Conservation (phyloP, 2,329 filamentous ascomycete species). For the Albifimbria verrucaria region DNA sequence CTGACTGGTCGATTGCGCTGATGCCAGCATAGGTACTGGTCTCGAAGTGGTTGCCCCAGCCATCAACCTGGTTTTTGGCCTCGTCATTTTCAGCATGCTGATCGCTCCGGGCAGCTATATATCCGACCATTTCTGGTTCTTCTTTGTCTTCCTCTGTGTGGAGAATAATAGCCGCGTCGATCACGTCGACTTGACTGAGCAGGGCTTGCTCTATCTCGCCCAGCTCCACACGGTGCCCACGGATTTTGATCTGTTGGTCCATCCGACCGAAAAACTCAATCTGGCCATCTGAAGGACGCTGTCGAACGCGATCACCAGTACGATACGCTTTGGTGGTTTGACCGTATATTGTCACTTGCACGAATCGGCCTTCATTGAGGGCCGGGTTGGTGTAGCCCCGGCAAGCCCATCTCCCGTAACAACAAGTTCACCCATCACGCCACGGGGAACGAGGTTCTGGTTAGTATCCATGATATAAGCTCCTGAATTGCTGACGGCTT, state of each 20-base stretch:
- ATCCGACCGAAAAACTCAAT: conserved; percentile 10
- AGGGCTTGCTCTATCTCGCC: conserved; percentile 11
- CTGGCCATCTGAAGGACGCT: conserved; percentile 3
- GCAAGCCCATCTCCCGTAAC: conserved; percentile 14
- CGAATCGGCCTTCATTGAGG: conserved; percentile 9
- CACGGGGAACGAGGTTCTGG: conserved; percentile 11
- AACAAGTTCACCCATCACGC: conserved; percentile 14
- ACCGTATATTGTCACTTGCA: conserved; percentile 5
- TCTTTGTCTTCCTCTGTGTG: background rate
- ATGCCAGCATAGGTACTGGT: conserved; percentile 1
- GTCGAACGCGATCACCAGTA: conserved; percentile 10
- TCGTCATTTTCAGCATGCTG: background rate
- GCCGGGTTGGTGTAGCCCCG: conserved; percentile 11
- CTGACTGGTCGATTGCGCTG: conserved; percentile 1
- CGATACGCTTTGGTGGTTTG: conserved; percentile 3
- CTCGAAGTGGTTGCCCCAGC: conserved; percentile 3
- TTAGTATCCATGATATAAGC: conserved; percentile 11
- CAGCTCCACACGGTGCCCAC: conserved; percentile 14
- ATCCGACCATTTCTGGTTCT: background rate
- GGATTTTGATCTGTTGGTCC: conserved; percentile 6
- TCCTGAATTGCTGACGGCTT: conserved; percentile 11
- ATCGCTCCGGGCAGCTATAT: background rate
- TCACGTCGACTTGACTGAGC: background rate
- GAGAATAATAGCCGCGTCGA: background rate
- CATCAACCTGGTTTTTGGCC: background rate